Evolutionary conservation across 2,329 filamentous ascomycete genomes (phyloP).

Genomic region (Huntiella abstrusa): DNA sequence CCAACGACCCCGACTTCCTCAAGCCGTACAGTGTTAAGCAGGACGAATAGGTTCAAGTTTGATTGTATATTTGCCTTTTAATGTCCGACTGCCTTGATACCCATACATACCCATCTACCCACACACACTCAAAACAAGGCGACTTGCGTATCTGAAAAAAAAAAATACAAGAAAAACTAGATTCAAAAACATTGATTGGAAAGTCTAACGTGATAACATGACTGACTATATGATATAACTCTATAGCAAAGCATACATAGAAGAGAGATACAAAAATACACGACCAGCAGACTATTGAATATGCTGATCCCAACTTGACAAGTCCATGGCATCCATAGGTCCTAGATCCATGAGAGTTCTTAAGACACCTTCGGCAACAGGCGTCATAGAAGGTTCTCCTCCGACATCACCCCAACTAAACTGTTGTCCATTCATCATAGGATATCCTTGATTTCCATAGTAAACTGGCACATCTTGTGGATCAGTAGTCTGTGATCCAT

Average conservation of each 20-base stretch:
- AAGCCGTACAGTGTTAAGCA: slow-evolving; percentile 45
- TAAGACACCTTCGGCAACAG: slow-evolving; percentile 37
- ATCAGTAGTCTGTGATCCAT: neutral
- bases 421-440: neutral
- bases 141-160: neutral
- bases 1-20: slow-evolving; percentile 67
- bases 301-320: slow-evolving; percentile 27
- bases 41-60: slow-evolving; percentile 17
- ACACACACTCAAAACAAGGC: neutral
- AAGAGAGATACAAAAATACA: too few relatives aligned
- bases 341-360: slow-evolving; percentile 39
- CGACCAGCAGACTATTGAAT: slow-evolving; percentile 1
- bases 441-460: too few relatives aligned
- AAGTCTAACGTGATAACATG: too few relatives aligned
- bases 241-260: too few relatives aligned
- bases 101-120: too few relatives aligned
- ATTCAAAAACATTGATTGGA: too few relatives aligned
- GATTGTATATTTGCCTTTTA: too few relatives aligned
- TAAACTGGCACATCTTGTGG: neutral
- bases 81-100: too few relatives aligned
- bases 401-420: slow-evolving; percentile 24
- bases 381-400: slow-evolving; percentile 30
- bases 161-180: neutral
- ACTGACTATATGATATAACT: too few relatives aligned
- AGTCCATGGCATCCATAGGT: slow-evolving; percentile 41